These are phyloP conservation scores for Heliocybe sulcata DNA, from an alignment of 1,284 basidiomycete species.

Conservation along the genomic window DNA sequence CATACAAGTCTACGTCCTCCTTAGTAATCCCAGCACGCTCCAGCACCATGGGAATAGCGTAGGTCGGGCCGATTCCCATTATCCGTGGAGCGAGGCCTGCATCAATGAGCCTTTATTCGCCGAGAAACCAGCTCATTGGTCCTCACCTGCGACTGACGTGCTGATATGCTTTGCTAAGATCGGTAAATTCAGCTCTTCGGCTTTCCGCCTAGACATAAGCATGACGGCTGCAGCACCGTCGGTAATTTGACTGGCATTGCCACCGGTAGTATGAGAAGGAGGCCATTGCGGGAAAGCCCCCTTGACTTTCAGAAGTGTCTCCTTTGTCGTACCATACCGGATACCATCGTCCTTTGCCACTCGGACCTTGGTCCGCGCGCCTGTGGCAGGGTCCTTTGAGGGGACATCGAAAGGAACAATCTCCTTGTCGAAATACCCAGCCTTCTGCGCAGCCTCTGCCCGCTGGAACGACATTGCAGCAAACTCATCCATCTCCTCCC, in stretches of 20 bases:
- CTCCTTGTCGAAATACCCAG: slow-evolving; percentile 69
- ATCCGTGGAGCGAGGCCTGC: slow-evolving; percentile 67
- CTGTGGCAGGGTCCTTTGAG: slow-evolving; percentile 46
- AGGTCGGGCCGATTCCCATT: slow-evolving; percentile 79
- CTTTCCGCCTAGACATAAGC: slow-evolving; percentile 82
- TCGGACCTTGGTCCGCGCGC: slow-evolving; percentile 46
- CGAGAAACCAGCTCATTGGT: slow-evolving; percentile 9
- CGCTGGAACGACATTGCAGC: slow-evolving; percentile 77
- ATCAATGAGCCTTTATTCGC: slow-evolving; percentile 1
- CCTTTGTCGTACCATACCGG: slow-evolving; percentile 69
- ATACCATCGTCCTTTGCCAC: slow-evolving; percentile 81
- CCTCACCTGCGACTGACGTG: slow-evolving; percentile 62
- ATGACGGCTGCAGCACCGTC: slow-evolving; percentile 85
- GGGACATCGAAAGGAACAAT: slow-evolving; percentile 76
- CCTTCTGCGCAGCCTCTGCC: slow-evolving; percentile 59
- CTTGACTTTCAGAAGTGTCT: slow-evolving; percentile 59
- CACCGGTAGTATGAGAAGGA: slow-evolving; percentile 73
- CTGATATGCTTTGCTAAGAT: slow-evolving; percentile 77
- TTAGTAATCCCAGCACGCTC: slow-evolving; percentile 67
- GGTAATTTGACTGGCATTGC: slow-evolving; percentile 84
- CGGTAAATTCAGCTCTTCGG: slow-evolving; percentile 69
- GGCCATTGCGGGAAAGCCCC: slow-evolving; percentile 89
- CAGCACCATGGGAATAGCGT: slow-evolving; percentile 74
- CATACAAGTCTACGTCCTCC: slow-evolving; percentile 82
- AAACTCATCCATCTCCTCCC: slow-evolving; percentile 81